Conservation (phyloP, 139 green algal species). For the Mesostigma viride region DNA sequence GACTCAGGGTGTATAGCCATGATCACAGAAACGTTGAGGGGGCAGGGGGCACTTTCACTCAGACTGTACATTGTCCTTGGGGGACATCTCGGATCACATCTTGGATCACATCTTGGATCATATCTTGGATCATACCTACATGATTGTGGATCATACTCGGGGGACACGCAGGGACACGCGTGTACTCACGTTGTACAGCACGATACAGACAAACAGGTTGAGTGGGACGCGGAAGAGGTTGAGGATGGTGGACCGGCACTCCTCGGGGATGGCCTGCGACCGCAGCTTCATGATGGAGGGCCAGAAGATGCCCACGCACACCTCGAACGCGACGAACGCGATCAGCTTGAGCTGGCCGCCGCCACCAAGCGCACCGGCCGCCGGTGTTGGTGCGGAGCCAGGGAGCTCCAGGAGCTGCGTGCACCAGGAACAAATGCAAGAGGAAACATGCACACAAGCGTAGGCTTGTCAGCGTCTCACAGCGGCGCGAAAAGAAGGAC, state of each 20-base stretch:
- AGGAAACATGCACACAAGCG: too few relatives aligned
- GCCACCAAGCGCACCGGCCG: too few relatives aligned
- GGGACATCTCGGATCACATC: constrained; percentile 1
- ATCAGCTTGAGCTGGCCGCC: constrained; percentile 68
- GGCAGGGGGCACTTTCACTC: too few relatives aligned
- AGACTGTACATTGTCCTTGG: background rate
- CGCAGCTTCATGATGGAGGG: constrained; percentile 86
- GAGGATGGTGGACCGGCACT: constrained; percentile 89
- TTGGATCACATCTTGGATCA: background rate
- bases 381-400: too few relatives aligned
- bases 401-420: too few relatives aligned
- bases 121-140: background rate
- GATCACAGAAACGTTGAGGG: too few relatives aligned
- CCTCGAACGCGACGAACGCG: constrained; percentile 88
- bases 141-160: background rate
- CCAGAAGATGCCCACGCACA: constrained; percentile 84
- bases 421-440: too few relatives aligned
- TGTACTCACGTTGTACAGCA: constrained; percentile 79
- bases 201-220: constrained; percentile 92
- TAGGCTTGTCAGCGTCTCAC: too few relatives aligned
- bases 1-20: too few relatives aligned
- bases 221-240: constrained; percentile 96
- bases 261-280: constrained; percentile 78
- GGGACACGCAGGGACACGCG: background rate
- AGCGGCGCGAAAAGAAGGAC: too few relatives aligned